These are phyloP conservation scores for Cordyceps sp. DNA, from an alignment of 2,329 filamentous ascomycete genomes.

Conservation along the genomic window DNA sequence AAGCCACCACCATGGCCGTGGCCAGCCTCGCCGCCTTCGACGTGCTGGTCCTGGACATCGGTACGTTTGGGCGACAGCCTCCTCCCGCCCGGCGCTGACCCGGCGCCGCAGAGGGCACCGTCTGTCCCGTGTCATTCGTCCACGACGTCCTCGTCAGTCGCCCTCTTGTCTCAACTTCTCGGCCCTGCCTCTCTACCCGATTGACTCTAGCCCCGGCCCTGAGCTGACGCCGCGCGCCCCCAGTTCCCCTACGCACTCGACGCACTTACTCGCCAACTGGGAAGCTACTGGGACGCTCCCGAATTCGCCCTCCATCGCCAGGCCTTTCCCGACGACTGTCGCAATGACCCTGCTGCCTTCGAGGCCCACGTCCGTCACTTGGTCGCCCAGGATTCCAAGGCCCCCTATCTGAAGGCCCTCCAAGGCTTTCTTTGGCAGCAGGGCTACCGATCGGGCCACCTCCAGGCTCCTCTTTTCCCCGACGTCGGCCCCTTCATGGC, in stretches of 20 bases:
- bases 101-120: slow-evolving; percentile 63
- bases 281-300: slow-evolving; percentile 48
- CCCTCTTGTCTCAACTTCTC: too few relatives aligned
- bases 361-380: slow-evolving; percentile 54
- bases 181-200: slow-evolving; percentile 6
- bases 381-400: slow-evolving; percentile 56
- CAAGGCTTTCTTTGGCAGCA: slow-evolving; percentile 66
- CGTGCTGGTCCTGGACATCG: slow-evolving; percentile 19
- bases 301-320: slow-evolving; percentile 50
- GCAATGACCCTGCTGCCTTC: slow-evolving; percentile 39
- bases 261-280: slow-evolving; percentile 46
- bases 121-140: slow-evolving; percentile 73
- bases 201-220: not conserved
- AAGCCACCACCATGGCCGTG: slow-evolving; percentile 6
- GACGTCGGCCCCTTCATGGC: slow-evolving; percentile 53
- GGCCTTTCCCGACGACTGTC: slow-evolving; percentile 52
- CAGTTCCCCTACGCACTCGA: slow-evolving; percentile 66
- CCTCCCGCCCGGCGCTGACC: too few relatives aligned
- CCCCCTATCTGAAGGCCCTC: slow-evolving; percentile 60
- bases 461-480: slow-evolving; percentile 56
- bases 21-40: slow-evolving; percentile 13
- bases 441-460: slow-evolving; percentile 53
- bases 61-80: too few relatives aligned
- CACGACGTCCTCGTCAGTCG: slow-evolving; percentile 62
- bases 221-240: slow-evolving; percentile 4